Evolutionary conservation across 805 yeast genomes (phyloP), one percentile per base, ranked within the genome.

Genomic region (Ogataea nakhonphanomensis): DNA sequence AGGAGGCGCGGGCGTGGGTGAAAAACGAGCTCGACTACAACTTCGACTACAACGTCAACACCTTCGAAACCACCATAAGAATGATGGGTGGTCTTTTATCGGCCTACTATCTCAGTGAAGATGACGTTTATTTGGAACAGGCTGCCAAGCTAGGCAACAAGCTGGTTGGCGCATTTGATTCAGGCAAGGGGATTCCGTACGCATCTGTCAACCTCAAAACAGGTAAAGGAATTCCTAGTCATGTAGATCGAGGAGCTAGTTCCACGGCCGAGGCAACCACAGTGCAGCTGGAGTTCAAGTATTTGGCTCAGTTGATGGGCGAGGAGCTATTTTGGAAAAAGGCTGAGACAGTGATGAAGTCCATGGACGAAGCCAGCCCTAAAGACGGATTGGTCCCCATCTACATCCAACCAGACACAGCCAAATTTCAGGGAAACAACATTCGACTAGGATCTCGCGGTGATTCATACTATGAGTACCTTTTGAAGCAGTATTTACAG

Each of bases 71-170:
- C n/a, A 87, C 97, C 5, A 89, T 87, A 48, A 73, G 96, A 58
- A 87, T 90, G 95, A 66, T 90, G 20, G 97, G 97, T 31, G 97
- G 97, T 0, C 68, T 90, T n/a, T 65, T 90, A 35, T 82, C 95
- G 3, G 95, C 95, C 0, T 78, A 76, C 55, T 81, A 85, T 49
- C 63, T 87, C 22, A 73, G 90, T 2, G 65, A 71, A 10, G 90
- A 84, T 51, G 84, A 79, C 33, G 43, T 84, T 39, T 87, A 79
- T 54, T 67, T 88, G 39, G 86, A 85, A 46, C 81, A 81, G 55
- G 96, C 96, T 2, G 76, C 72, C 7, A 85, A 81, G 53, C 71
- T 89, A 49, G 96, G 87, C n/a, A 76, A 81, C 53, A 72, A 86
- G 22, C 55, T 89, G 36, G 43, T 79, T 13, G 83, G 84, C 1